Conservation (phyloP, 768 basidiomycete genomes). For the Pleurotus pulmonarius region DNA sequence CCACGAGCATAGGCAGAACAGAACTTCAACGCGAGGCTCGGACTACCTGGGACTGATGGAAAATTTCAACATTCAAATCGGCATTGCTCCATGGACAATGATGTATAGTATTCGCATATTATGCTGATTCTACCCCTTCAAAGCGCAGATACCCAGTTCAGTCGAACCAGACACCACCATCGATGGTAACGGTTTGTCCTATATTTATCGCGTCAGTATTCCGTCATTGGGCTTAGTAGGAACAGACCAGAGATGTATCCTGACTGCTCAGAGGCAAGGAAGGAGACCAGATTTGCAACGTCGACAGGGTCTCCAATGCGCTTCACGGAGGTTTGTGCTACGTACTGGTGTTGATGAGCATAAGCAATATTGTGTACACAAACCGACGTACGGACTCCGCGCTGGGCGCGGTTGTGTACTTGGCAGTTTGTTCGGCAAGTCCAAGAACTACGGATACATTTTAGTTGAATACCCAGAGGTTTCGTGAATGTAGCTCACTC, state of each 20-base stretch:
- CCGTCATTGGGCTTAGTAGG: not conserved
- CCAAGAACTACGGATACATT: not conserved
- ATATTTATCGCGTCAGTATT: not conserved
- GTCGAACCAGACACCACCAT: slow-evolving; percentile 6
- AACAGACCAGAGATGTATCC: slow-evolving; percentile 29
- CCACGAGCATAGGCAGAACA: no score
- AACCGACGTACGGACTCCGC: not conserved
- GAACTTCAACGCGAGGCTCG: no score
- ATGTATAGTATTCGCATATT: no score
- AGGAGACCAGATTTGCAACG: slow-evolving; percentile 32
- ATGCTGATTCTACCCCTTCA: not conserved
- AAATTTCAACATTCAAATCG: no score
- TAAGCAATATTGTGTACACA: not conserved
- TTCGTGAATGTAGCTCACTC: slow-evolving; percentile 11
- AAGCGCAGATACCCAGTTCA: not conserved
- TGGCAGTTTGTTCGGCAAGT: slow-evolving; percentile 1
- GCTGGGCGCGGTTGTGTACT: not conserved
- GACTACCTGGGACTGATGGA: no score
- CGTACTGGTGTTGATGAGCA: slow-evolving; percentile 8
- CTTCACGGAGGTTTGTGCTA: slow-evolving; percentile 8
- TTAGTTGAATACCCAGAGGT: not conserved
- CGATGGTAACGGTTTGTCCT: slow-evolving; percentile 6
- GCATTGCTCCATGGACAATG: no score
- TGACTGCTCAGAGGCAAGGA: slow-evolving; percentile 28
- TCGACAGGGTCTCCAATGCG: slow-evolving; percentile 21